These are phyloP conservation scores for Colletotrichum limetticola DNA, from an alignment of 2,329 filamentous ascomycete genomes.

Conservation along the genomic window DNA sequence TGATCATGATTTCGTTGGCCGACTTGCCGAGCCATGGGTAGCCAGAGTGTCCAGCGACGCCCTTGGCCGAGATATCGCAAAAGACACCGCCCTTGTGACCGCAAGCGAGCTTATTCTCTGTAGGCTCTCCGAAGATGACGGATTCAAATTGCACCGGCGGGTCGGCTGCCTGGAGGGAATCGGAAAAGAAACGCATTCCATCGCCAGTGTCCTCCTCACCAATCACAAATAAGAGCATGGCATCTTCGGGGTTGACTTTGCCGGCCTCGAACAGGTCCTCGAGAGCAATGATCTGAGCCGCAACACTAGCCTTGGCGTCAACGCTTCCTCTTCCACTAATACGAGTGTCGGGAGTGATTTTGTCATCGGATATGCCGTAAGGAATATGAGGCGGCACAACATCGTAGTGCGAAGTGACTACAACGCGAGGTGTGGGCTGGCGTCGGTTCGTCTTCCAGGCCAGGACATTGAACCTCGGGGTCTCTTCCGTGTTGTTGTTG, in stretches of 20 bases:
- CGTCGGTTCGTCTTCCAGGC: constrained; percentile 67
- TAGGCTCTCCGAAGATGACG: constrained; percentile 93
- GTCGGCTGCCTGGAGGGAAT: constrained; percentile 44
- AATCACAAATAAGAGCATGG: constrained; percentile 75
- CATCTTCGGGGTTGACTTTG: constrained; percentile 57
- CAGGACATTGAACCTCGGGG: constrained; percentile 77
- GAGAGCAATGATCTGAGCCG: constrained; percentile 78
- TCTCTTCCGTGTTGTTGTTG: constrained; percentile 41
- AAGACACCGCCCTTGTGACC: constrained; percentile 90
- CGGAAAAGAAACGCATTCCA: constrained; percentile 76
- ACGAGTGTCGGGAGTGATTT: constrained; percentile 54
- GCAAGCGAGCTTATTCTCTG: constrained; percentile 85
- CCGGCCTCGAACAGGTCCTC: constrained; percentile 59
- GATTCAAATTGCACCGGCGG: constrained; percentile 63
- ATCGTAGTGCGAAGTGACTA: constrained; percentile 88
- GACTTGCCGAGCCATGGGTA: constrained; percentile 92
- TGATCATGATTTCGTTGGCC: constrained; percentile 83
- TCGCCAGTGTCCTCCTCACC: constrained; percentile 86
- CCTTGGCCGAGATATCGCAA: constrained; percentile 74
- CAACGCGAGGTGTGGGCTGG: constrained; percentile 64
- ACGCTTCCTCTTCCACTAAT: constrained; percentile 81
- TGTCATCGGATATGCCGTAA: constrained; percentile 66
- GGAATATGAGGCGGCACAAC: constrained; percentile 78
- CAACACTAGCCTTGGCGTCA: constrained; percentile 77
- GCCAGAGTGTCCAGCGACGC: constrained; percentile 86